Evolutionary conservation across 257 asterid species (phyloP).

Genomic region (Coffea canephora): DNA sequence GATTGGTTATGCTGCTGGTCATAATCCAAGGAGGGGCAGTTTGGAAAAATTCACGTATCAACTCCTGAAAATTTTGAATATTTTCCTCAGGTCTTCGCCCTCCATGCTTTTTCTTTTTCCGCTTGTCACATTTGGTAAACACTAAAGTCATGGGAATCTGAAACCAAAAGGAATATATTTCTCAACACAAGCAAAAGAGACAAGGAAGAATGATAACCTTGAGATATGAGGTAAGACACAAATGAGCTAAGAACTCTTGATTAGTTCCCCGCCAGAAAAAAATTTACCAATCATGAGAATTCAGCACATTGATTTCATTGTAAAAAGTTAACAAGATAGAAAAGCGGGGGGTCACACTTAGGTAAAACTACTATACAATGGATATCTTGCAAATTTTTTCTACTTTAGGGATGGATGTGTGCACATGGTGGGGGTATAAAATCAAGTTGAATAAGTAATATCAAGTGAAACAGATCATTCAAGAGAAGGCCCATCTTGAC

Average conservation of each 20-base stretch:
- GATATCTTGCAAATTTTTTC: too few relatives aligned
- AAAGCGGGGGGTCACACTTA: not conserved
- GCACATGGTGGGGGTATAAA: too few relatives aligned
- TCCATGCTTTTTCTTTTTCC: conserved; percentile 89
- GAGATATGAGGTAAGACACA: not conserved
- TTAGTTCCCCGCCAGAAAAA: not conserved
- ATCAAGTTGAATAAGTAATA: not conserved
- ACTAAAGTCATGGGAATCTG: conserved; percentile 95
- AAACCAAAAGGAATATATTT: conserved; percentile 5
- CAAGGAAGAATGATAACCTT: not conserved
- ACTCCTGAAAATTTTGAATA: conserved; percentile 58
- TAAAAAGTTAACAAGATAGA: not conserved
- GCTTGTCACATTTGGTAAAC: conserved; percentile 94
- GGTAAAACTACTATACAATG: not conserved
- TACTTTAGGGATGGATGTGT: too few relatives aligned
- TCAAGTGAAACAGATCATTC: not conserved
- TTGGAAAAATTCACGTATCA: conserved; percentile 65
- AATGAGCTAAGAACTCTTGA: not conserved
- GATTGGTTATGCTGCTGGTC: conserved; percentile 95
- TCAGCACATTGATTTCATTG: not conserved
- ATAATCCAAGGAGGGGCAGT: conserved; percentile 94
- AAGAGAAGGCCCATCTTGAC: not conserved
- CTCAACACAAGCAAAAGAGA: not conserved
- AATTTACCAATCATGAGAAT: not conserved
- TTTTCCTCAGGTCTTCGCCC: conserved; percentile 91